phyloP scores from a whole-genome alignment of 2,329 filamentous ascomycete species.

The Fusarium pseudonygamai region DNA sequence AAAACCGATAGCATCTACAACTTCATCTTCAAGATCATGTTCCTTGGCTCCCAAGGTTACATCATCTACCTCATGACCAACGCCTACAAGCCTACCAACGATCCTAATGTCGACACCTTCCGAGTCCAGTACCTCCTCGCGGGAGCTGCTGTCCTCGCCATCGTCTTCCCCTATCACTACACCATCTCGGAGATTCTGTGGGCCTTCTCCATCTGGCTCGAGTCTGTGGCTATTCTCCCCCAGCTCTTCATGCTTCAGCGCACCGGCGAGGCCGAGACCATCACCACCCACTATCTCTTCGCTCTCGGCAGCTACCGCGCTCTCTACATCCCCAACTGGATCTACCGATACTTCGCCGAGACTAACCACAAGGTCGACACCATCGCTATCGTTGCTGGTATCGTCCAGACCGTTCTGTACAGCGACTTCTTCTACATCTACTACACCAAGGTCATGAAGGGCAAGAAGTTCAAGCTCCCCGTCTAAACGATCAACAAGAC shows the following conservation, averaged over 20 bases:
- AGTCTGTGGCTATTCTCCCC: slow-evolving; percentile 94
- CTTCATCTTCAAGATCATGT: slow-evolving; percentile 93
- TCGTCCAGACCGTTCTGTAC: slow-evolving; percentile 94
- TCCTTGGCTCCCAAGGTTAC: slow-evolving; percentile 89
- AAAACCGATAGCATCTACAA: slow-evolving; percentile 89
- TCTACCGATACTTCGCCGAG: slow-evolving; percentile 87
- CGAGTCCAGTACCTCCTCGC: slow-evolving; percentile 93
- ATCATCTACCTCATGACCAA: slow-evolving; percentile 98
- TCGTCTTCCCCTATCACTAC: slow-evolving; percentile 89
- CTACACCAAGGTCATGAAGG: slow-evolving; percentile 94
- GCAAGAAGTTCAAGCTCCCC: slow-evolving; percentile 86
- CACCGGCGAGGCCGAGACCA: slow-evolving; percentile 98
- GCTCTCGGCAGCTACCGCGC: slow-evolving; percentile 91
- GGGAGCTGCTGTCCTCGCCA: slow-evolving; percentile 78
- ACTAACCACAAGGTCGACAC: slow-evolving; percentile 77
- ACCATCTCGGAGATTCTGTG: slow-evolving; percentile 86
- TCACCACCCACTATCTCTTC: slow-evolving; percentile 97
- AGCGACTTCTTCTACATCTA: slow-evolving; percentile 99
- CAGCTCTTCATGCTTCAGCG: slow-evolving; percentile 98
- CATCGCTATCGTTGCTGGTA: slow-evolving; percentile 87
- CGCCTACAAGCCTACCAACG: slow-evolving; percentile 96
- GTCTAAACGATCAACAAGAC: slow-evolving; percentile 62
- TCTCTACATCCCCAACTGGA: slow-evolving; percentile 98
- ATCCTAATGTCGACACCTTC: slow-evolving; percentile 97
- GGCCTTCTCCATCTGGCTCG: slow-evolving; percentile 98